These are phyloP conservation scores for Xylariaceae sp. DNA, from an alignment of 2,329 filamentous ascomycete genomes.

Conservation along the genomic window DNA sequence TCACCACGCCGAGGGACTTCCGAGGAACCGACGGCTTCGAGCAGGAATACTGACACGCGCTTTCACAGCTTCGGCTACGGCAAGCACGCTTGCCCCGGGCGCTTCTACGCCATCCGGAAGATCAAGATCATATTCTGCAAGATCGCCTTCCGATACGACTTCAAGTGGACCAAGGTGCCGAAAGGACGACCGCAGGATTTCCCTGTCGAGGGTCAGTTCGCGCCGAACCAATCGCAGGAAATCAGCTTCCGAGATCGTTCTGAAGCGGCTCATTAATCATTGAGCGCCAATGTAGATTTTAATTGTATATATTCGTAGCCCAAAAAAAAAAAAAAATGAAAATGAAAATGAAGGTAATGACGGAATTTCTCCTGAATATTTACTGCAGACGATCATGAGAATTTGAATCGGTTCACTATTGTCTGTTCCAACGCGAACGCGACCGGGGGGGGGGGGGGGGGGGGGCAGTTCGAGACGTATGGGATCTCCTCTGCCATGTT, in stretches of 20 bases:
- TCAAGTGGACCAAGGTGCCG: not conserved
- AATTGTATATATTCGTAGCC: too few relatives aligned
- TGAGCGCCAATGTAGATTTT: too few relatives aligned
- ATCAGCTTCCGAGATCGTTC: not conserved
- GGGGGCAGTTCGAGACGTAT: too few relatives aligned
- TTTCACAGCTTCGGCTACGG: not conserved
- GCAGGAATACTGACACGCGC: not conserved
- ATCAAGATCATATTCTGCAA: conserved; percentile 3
- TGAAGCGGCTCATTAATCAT: not conserved
- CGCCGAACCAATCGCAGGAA: not conserved
- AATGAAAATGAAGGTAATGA: too few relatives aligned
- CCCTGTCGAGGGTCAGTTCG: not conserved
- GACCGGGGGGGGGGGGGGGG: too few relatives aligned
- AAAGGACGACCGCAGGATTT: not conserved
- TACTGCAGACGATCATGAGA: too few relatives aligned
- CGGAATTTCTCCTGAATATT: too few relatives aligned
- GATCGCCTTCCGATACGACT: not conserved
- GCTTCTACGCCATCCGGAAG: conserved; percentile 5
- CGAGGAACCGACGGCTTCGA: not conserved
- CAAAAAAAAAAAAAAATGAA: too few relatives aligned
- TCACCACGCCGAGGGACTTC: too few relatives aligned
- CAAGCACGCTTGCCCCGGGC: not conserved
- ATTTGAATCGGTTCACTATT: too few relatives aligned
- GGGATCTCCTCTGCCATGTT: too few relatives aligned
- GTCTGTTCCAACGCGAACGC: too few relatives aligned